Conservation (phyloP, 106 monocot species). For the Xerophyta viscosa region DNA sequence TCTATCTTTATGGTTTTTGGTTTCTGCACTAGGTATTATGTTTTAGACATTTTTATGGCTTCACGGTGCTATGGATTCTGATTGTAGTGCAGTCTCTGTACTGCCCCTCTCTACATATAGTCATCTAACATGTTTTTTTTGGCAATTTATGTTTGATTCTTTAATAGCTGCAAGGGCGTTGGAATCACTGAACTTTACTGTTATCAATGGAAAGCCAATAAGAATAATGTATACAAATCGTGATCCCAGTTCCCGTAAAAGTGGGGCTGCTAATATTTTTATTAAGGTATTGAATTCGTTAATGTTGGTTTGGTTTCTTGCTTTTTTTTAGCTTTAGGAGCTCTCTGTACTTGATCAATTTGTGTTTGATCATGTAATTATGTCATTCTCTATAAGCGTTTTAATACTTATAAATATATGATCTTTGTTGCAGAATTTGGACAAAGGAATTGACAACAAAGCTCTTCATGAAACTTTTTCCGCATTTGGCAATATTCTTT, state of each 20-base stretch:
- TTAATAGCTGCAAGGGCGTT: constrained; percentile 53
- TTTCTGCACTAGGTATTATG: no score
- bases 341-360: no score
- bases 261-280: constrained; percentile 72
- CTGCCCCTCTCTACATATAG: no score
- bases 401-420: not conserved
- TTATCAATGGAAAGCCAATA: constrained; percentile 76
- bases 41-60: no score
- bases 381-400: no score
- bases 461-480: constrained; percentile 73
- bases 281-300: constrained; percentile 40
- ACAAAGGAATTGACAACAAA: constrained; percentile 68
- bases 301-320: not conserved
- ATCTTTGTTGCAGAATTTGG: constrained; percentile 50
- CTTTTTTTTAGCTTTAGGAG: not conserved
- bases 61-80: no score
- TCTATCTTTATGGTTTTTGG: no score
- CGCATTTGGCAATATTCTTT: constrained; percentile 73
- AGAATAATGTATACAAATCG: constrained; percentile 83
- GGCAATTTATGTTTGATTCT: no score
- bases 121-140: no score
- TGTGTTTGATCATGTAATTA: no score
- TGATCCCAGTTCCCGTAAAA: constrained; percentile 58
- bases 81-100: no score
- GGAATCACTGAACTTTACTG: constrained; percentile 65